These are phyloP conservation scores for Colletotrichum spaethianum DNA, from an alignment of 2,329 filamentous ascomycete species.

Conservation along the genomic window DNA sequence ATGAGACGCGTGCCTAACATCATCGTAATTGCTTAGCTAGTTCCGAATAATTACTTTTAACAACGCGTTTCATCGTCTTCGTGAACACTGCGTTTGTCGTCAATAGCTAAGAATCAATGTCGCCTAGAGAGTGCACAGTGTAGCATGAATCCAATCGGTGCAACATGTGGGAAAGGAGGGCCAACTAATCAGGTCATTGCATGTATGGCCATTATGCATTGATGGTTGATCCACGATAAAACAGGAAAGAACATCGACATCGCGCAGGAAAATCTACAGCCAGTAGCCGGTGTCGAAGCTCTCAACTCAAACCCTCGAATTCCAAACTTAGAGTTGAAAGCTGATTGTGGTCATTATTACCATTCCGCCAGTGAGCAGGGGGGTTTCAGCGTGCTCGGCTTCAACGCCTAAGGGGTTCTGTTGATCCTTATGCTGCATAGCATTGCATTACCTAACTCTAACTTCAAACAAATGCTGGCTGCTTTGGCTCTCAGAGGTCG, in stretches of 20 bases:
- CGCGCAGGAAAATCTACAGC: background rate
- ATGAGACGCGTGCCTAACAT: too few species aligned
- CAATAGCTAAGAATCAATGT: background rate
- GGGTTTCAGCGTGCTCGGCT: background rate
- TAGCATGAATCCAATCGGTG: background rate
- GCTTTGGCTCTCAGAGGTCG: background rate
- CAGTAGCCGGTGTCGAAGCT: background rate
- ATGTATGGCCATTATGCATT: background rate
- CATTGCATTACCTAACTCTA: conserved; percentile 2
- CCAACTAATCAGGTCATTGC: background rate
- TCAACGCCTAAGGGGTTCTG: background rate
- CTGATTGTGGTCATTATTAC: background rate
- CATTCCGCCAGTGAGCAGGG: background rate
- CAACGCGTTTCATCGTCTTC: background rate
- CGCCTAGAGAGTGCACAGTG: background rate
- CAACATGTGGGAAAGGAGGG: accelerated
- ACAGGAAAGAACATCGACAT: background rate
- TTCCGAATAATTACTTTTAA: too few species aligned
- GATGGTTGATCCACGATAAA: background rate
- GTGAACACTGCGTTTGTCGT: background rate
- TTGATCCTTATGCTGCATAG: background rate
- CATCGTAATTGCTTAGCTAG: too few species aligned
- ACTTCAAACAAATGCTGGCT: background rate
- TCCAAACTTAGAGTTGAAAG: background rate
- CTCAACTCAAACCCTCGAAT: too few species aligned